Evolutionary conservation across 352 stramenopile genomes (phyloP).

Genomic region (Phytophthora rubi): DNA sequence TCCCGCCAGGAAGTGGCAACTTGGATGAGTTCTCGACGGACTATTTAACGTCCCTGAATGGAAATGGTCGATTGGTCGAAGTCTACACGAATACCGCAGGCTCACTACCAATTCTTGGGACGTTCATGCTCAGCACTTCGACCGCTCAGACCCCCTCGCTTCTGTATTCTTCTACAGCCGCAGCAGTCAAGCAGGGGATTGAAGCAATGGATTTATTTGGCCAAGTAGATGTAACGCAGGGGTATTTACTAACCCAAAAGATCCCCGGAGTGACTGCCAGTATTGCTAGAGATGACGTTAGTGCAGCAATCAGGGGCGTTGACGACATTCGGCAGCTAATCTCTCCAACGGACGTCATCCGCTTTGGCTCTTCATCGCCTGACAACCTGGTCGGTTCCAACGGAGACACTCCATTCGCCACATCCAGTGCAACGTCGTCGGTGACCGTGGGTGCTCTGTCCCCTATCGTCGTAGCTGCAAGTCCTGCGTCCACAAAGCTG

Average conservation of each 20-base stretch:
- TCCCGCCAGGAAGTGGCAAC: slow-evolving; percentile 80
- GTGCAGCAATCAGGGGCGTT: slow-evolving; percentile 53
- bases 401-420: slow-evolving; percentile 67
- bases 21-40: slow-evolving; percentile 59
- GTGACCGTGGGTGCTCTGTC: slow-evolving; percentile 53
- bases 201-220: slow-evolving; percentile 81
- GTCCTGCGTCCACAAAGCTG: slow-evolving; percentile 46
- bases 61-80: slow-evolving; percentile 56
- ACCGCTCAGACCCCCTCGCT: slow-evolving; percentile 53
- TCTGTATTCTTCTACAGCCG: slow-evolving; percentile 60
- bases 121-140: slow-evolving; percentile 55
- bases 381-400: slow-evolving; percentile 66
- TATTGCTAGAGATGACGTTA: slow-evolving; percentile 56
- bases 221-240: slow-evolving; percentile 68
- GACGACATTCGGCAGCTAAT: slow-evolving; percentile 74
- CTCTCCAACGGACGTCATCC: slow-evolving; percentile 66
- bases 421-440: slow-evolving; percentile 49
- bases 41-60: slow-evolving; percentile 36
- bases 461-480: slow-evolving; percentile 46
- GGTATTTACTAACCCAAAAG: slow-evolving; percentile 56
- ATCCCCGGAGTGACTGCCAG: slow-evolving; percentile 64
- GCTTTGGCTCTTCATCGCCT: slow-evolving; percentile 52
- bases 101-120: slow-evolving; percentile 55
- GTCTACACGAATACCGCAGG: slow-evolving; percentile 61
- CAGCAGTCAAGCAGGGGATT: slow-evolving; percentile 74